phyloP scores from a whole-genome alignment of 176 grass and related monocot genomes.

The Aegilops speltoides region DNA sequence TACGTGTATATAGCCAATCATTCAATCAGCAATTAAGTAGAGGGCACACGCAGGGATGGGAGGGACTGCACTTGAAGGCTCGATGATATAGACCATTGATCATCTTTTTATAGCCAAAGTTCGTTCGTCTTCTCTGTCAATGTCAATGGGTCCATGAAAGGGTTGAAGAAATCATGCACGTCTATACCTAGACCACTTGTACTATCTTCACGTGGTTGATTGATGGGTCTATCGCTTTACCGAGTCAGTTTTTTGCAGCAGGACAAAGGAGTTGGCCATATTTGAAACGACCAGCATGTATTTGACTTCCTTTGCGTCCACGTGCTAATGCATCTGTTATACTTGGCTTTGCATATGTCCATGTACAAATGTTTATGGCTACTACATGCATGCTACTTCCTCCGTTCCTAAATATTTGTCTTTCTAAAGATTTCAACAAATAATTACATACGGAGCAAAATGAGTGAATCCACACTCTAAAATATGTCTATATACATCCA shows the following conservation, averaged over 20 bases:
- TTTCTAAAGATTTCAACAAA: no score
- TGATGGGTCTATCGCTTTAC: conserved; percentile 45
- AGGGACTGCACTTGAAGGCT: conserved; percentile 39
- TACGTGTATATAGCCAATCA: neutral
- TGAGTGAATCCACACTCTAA: no score
- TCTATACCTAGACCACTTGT: conserved; percentile 12
- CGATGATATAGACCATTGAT: conserved; percentile 1
- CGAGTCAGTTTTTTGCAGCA: conserved; percentile 24
- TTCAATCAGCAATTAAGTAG: neutral
- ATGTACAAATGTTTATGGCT: neutral
- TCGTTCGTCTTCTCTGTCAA: conserved; percentile 15
- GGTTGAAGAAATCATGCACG: neutral
- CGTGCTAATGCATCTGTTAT: neutral
- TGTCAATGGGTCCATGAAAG: neutral
- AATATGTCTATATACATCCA: no score
- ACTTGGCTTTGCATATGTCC: neutral
- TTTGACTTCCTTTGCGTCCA: neutral
- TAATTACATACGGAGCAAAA: no score
- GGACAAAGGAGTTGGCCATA: conserved; percentile 38
- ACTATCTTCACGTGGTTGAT: conserved; percentile 47
- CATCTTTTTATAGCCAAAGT: conserved; percentile 12
- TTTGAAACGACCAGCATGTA: conserved; percentile 12
- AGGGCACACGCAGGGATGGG: conserved; percentile 47
- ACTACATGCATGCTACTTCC: neutral
- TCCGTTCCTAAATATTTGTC: no score